Base-by-base conservation (phyloP, 495 filamentous ascomycete species). In the Daldinia childiae region DNA sequence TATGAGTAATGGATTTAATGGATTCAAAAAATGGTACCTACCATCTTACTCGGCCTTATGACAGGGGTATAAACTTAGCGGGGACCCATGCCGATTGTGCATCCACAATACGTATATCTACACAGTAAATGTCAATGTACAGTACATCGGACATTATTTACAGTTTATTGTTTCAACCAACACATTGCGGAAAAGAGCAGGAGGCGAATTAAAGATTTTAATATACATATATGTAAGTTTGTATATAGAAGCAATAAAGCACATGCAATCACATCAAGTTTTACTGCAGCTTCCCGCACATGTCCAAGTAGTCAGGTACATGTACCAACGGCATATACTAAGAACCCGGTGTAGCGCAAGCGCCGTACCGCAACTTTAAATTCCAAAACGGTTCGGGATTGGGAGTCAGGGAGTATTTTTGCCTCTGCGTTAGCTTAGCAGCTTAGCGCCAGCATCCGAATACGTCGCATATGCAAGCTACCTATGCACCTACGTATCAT, bases 281-380 rank as follows among this genome's bases (percentile, higher is more conserved):
- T 29, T 15, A 27, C 50, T 54, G 50, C 26, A 30, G 24, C 26
- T 12, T 30, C 14, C 30, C 54, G 30, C 15, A 24, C 6, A 57
- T 38, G 12, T 48, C 5, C 8, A 48, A 24, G 43, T 48, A 48
- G 3, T 48, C 2, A n/a, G 26, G 50, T 54, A 54, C 24, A n/a
- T 4, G 50, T 54, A 54, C 24, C 24, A 26, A 52, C 4, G 21
- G 24, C 27, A 21, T n/a, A 21, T 1, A n/a, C n/a, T 56, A 15
- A 57, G 11, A 52, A 27, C 26, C 21, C 6, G 36, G 50, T 56
- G 57, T 29, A 51, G 27, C 34, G 56, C 62, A 66, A 73, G 64
- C 64, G 70, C 70, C 65, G 17, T 73, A 68, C 70, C 70, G 61
- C 65, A 73, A 68, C 70, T 63, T 54, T 73, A 73, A 73, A 72